Evolutionary conservation across 768 basidiomycete genomes (phyloP), one percentile per base, ranked within the genome.

Genomic region (Cantharellus cinnabarinus): DNA sequence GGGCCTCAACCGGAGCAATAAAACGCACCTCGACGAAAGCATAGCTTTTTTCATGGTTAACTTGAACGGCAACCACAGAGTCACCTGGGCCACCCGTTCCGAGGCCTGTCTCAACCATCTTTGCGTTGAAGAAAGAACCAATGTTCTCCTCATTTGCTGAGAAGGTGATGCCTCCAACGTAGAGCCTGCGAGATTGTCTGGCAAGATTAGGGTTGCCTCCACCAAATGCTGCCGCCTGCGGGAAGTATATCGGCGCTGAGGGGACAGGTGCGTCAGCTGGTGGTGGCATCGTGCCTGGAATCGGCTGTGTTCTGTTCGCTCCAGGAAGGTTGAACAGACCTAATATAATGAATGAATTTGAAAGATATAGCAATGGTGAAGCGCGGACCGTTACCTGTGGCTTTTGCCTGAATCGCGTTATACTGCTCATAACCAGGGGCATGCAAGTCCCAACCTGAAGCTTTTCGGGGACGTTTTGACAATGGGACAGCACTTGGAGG

Each of bases 31-130:
- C 95, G 57, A 98, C 86, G 68, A 97, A 99, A 1, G 95, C 95
- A 68, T 97, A 99, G 65, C 89, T 91, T 76, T 98, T 99, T 71
- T 98, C 95, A 66, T 91, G 91, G 67, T 97, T 97, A 73, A 95
- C 86, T 67, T 94, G 90, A 3, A 95, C 90, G 20, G 85, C 85
- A 40, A 93, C 77, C 40, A 98, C 89, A 5, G 94, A 89, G 63
- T 90, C 89, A 29, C 89, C 90, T 34, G 86, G 79, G 20, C 77
- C 79, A 38, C 82, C 84, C 3, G 88, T 87, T 10, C 89, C 86
- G 53, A 93, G 81, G 62, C 76, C 77, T 81, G 88, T 87, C 71
- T 97, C 90, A 44, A 78, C 79, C 91, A 98, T 97, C 73, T 94
- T 90, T 59, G 76, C 73, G 67, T 97, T 97, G 80, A 99, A 97